phyloP scores from a whole-genome alignment of 225 moss, liverwort and hornwort species.

The Rhytidiadelphus loreus region DNA sequence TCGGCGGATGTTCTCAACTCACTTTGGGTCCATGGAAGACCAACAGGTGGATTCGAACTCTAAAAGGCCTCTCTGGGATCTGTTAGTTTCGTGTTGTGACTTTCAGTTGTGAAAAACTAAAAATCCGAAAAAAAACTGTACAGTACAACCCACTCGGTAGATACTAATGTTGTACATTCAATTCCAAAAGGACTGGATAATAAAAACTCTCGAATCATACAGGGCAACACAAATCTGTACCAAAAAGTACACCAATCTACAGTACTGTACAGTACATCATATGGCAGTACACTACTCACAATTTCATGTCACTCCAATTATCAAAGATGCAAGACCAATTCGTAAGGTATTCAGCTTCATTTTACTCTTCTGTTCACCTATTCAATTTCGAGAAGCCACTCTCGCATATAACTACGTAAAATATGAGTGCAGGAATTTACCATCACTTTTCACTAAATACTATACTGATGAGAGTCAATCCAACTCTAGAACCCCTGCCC shows the following conservation, averaged over 20 bases:
- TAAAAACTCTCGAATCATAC: not conserved
- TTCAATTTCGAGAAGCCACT: not conserved
- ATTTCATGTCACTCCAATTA: not conserved
- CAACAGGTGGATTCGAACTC: not conserved
- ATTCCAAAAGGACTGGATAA: not conserved
- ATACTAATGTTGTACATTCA: not conserved
- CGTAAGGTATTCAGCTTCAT: not conserved
- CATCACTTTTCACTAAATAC: not conserved
- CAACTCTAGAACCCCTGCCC: not conserved
- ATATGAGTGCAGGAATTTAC: not conserved
- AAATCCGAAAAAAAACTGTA: too few relatives aligned
- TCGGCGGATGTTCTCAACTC: not conserved
- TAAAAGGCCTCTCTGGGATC: not conserved
- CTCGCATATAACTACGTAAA: not conserved
- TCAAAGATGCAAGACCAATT: not conserved
- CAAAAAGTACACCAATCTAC: not conserved
- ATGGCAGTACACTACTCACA: not conserved
- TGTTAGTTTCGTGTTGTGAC: not conserved
- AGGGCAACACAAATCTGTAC: not conserved
- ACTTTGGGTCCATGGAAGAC: not conserved
- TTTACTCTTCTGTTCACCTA: not conserved
- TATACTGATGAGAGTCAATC: not conserved
- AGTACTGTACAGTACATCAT: not conserved
- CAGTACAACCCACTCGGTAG: not conserved
- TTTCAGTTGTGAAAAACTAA: not conserved